These are phyloP conservation scores for Diaporthe australafricana DNA, from an alignment of 2,329 filamentous ascomycete species.

Conservation along the genomic window DNA sequence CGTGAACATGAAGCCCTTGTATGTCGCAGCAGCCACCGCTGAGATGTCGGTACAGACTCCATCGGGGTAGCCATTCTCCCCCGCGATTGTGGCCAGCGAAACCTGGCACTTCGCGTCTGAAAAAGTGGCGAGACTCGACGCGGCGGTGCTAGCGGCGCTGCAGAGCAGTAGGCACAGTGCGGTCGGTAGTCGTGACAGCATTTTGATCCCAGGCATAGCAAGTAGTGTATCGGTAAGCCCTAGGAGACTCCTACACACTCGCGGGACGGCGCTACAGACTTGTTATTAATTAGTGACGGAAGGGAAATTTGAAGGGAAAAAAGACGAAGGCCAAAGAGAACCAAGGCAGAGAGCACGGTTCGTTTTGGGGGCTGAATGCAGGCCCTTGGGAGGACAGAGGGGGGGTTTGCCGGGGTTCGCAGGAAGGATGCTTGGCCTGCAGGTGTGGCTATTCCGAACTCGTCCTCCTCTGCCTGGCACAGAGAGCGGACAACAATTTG, in stretches of 20 bases:
- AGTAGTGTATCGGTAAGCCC: not conserved
- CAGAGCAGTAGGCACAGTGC: conserved; percentile 20
- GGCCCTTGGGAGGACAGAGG: not conserved
- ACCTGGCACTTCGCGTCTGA: conserved; percentile 13
- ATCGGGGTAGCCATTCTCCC: conserved; percentile 31
- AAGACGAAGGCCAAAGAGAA: not conserved
- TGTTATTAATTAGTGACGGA: not conserved
- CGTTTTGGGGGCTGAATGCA: conserved; percentile 3
- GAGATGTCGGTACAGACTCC: conserved; percentile 24
- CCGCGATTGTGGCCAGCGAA: not conserved
- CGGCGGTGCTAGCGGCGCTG: not conserved
- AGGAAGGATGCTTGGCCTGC: conserved; percentile 26
- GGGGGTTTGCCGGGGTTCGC: not conserved
- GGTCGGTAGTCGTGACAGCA: not conserved
- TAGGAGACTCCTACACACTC: not conserved
- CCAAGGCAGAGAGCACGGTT: not conserved
- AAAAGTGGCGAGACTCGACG: conserved; percentile 18
- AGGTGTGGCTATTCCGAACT: conserved; percentile 13
- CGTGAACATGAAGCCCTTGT: conserved; percentile 30
- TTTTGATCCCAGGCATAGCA: not conserved
- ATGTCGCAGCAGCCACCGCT: not conserved
- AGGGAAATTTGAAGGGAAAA: not conserved
- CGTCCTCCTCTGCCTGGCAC: too few species aligned
- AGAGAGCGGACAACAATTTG: too few species aligned
- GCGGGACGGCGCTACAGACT: not conserved